These are phyloP conservation scores for Alternaria gaisen DNA, from an alignment of 2,329 filamentous ascomycete species.

Conservation along the genomic window DNA sequence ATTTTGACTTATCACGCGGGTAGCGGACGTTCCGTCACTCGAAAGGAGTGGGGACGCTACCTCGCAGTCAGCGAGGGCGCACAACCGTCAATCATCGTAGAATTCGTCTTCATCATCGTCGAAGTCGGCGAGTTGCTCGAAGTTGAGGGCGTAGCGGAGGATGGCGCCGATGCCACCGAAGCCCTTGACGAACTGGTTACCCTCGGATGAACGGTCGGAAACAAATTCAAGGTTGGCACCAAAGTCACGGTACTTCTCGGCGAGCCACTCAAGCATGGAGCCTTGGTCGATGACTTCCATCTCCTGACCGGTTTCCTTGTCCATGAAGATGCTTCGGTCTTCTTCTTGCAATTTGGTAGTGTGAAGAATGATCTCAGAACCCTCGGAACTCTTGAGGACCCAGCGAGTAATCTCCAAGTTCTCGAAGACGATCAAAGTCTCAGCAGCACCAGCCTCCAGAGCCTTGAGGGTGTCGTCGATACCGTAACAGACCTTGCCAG, in stretches of 20 bases:
- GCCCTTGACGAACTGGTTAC: constrained; percentile 99
- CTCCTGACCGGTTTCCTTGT: constrained; percentile 94
- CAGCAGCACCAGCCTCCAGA: constrained; percentile 91
- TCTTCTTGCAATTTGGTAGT: constrained; percentile 86
- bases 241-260: constrained; percentile 98
- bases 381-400: constrained; percentile 81
- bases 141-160: constrained; percentile 99
- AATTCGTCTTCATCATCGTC: constrained; percentile 83
- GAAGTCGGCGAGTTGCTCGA: constrained; percentile 94
- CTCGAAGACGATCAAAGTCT: constrained; percentile 95
- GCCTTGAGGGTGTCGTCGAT: constrained; percentile 98
- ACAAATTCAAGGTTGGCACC: constrained; percentile 96
- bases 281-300: constrained; percentile 92
- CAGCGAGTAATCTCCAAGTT: constrained; percentile 95
- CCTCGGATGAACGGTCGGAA: constrained; percentile 95
- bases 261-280: constrained; percentile 99
- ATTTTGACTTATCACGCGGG: constrained; percentile 48
- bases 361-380: constrained; percentile 78
- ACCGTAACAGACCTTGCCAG: constrained; percentile 96
- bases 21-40: constrained; percentile 64
- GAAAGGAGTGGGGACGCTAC: constrained; percentile 72
- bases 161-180: constrained; percentile 98
- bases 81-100: constrained; percentile 92
- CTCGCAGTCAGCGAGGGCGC: constrained; percentile 88
- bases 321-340: constrained; percentile 85